A percentile compares a stretch with the other conserved stretches of the same genome.
These are phyloP conservation scores for Chlamydomonas reinhardtii DNA, from an alignment of 163 green algal genomes.

Conservation along the genomic window DNA sequence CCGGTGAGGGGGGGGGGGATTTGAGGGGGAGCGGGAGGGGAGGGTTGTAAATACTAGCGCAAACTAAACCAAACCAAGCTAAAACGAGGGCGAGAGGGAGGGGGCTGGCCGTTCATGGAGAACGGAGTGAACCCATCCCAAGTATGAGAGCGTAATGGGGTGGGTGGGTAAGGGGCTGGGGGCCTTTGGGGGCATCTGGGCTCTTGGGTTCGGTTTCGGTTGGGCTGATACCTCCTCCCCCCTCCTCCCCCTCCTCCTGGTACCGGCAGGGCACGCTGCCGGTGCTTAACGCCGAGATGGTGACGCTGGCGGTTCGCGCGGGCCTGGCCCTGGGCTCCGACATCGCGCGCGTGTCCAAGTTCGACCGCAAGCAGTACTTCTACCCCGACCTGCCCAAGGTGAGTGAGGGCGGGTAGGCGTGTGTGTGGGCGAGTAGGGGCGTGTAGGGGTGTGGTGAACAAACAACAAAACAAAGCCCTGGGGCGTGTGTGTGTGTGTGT, in stretches of 20 bases:
- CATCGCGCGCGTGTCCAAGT: conserved; percentile 87
- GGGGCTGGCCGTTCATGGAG: too few species aligned
- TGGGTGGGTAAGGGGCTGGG: too few species aligned
- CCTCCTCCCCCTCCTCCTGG: not conserved
- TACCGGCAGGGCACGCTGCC: conserved; percentile 86
- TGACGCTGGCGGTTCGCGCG: conserved; percentile 82
- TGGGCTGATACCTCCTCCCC: too few species aligned
- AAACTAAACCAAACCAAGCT: too few species aligned
- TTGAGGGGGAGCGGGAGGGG: not conserved
- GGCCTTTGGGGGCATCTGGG: too few species aligned
- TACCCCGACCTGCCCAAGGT: conserved; percentile 93
- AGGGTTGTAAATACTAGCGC: too few species aligned
- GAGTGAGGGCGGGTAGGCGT: not conserved
- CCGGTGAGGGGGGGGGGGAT: conserved; percentile 71
- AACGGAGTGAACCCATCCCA: too few species aligned
- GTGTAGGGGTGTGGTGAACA: not conserved
- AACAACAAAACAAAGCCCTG: not conserved
- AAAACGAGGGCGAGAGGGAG: too few species aligned
- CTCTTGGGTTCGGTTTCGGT: too few species aligned
- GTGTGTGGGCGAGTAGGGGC: not conserved
- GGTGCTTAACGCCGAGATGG: conserved; percentile 84
- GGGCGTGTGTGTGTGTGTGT: not conserved
- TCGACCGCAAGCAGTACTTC: conserved; percentile 99
- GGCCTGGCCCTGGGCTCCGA: conserved; percentile 88
- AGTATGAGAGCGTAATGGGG: too few species aligned